Percentiles rank a stretch among this genome's conserved stretches.
These are phyloP conservation scores for Phytophthora foliorum DNA, from an alignment of 352 stramenopile genomes.

Conservation along the genomic window DNA sequence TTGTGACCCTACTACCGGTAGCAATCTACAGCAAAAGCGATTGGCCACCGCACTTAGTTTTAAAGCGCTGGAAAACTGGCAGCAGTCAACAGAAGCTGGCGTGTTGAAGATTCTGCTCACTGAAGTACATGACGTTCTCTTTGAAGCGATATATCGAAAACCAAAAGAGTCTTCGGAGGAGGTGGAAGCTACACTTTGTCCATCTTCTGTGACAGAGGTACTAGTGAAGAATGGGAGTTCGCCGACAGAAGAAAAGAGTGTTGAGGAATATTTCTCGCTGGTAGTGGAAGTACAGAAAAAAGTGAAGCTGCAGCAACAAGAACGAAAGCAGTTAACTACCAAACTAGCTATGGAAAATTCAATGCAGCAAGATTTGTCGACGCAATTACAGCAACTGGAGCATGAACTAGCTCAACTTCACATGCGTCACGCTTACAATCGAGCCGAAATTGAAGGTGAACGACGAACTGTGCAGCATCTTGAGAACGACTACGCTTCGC, in stretches of 20 bases:
- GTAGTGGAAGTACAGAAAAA: conserved; percentile 31
- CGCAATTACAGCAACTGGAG: conserved; percentile 45
- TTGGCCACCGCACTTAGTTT: conserved; percentile 48
- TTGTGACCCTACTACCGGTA: background rate
- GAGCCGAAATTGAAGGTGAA: conserved; percentile 55
- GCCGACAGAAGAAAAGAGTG: background rate
- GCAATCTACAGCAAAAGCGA: conserved; percentile 14
- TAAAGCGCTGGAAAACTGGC: conserved; percentile 33
- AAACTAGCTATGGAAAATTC: conserved; percentile 61
- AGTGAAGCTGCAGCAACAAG: conserved; percentile 24
- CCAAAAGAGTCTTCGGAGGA: background rate
- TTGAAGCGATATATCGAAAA: conserved; percentile 20
- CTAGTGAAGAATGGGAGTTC: background rate
- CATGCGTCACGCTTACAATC: conserved; percentile 43
- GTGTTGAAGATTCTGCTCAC: conserved; percentile 36
- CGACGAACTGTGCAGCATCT: conserved; percentile 45
- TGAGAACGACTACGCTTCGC: conserved; percentile 58
- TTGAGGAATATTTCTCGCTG: conserved; percentile 32
- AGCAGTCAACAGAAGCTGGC: conserved; percentile 25
- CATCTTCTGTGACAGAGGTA: background rate
- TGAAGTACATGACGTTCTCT: conserved; percentile 25
- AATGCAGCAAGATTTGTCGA: conserved; percentile 48
- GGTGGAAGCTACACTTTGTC: background rate
- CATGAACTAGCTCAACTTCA: conserved; percentile 48
- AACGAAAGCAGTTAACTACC: conserved; percentile 26